These are phyloP conservation scores for Vitis riparia DNA, from an alignment of 164 flowering plant genomes.

Conservation along the genomic window DNA sequence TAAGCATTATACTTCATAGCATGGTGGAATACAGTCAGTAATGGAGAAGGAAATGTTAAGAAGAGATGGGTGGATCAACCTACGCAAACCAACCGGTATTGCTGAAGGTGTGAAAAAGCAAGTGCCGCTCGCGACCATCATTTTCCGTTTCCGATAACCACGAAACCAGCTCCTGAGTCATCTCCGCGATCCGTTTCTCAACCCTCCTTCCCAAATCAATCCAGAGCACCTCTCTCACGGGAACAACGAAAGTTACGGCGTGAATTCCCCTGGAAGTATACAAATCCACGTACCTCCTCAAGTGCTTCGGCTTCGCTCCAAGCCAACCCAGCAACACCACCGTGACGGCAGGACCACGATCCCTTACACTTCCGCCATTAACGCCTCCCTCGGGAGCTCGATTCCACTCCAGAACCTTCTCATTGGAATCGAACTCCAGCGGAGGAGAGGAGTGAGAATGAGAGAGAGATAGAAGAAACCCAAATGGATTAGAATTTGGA, in stretches of 20 bases:
- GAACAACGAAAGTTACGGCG: slow-evolving; percentile 66
- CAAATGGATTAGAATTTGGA: slow-evolving; percentile 9
- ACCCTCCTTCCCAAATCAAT: slow-evolving; percentile 64
- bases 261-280: slow-evolving; percentile 64
- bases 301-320: slow-evolving; percentile 74
- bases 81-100: slow-evolving; percentile 96
- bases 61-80: slow-evolving; percentile 24
- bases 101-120: slow-evolving; percentile 92
- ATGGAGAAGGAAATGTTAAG: background rate
- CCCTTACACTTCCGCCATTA: slow-evolving; percentile 7
- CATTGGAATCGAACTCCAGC: background rate
- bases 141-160: slow-evolving; percentile 57
- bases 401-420: slow-evolving; percentile 24
- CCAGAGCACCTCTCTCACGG: slow-evolving; percentile 52
- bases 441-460: slow-evolving; percentile 3
- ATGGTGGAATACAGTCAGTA: too few species aligned
- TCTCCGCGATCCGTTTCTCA: slow-evolving; percentile 40
- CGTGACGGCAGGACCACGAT: slow-evolving; percentile 29
- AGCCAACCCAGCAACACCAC: slow-evolving; percentile 94
- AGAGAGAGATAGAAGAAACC: slow-evolving; percentile 26
- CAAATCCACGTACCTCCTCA: slow-evolving; percentile 79
- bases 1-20: too few species aligned
- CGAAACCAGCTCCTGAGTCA: slow-evolving; percentile 49
- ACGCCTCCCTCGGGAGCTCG: slow-evolving; percentile 21
- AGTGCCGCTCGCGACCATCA: slow-evolving; percentile 59